Conservation (phyloP, 306 rosid genomes). For the Bauhinia variegata region DNA sequence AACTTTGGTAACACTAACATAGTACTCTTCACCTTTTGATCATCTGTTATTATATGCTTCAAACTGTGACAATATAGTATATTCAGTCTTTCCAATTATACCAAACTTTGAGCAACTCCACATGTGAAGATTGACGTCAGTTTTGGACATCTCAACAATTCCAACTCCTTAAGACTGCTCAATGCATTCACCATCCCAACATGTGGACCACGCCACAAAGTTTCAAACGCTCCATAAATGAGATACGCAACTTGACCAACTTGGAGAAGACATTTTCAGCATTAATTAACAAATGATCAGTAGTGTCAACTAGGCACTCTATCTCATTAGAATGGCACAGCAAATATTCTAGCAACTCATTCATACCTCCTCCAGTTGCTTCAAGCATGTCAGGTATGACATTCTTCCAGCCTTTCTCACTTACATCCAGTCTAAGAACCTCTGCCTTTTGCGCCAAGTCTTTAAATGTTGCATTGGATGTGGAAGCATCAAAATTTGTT, state of each 20-base stretch:
- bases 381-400: not conserved
- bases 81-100: not conserved
- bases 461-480: not conserved
- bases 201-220: no score
- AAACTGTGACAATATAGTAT: not conserved
- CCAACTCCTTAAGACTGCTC: no score
- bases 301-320: no score
- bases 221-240: not conserved
- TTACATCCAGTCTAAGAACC: not conserved
- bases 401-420: not conserved
- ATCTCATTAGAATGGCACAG: no score
- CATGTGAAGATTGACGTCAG: not conserved
- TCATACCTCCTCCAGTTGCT: not conserved
- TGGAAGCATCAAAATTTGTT: fast-evolving
- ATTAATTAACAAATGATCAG: no score
- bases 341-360: not conserved
- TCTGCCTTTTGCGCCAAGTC: not conserved
- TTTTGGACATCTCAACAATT: not conserved
- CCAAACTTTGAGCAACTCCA: not conserved
- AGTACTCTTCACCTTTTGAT: no score
- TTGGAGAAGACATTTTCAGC: no score
- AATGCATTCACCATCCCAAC: not conserved
- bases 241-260: not conserved
- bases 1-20: not conserved
- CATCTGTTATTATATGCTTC: not conserved